Conservation (phyloP, 805 yeast species). For the Lipomyces yamadae region DNA sequence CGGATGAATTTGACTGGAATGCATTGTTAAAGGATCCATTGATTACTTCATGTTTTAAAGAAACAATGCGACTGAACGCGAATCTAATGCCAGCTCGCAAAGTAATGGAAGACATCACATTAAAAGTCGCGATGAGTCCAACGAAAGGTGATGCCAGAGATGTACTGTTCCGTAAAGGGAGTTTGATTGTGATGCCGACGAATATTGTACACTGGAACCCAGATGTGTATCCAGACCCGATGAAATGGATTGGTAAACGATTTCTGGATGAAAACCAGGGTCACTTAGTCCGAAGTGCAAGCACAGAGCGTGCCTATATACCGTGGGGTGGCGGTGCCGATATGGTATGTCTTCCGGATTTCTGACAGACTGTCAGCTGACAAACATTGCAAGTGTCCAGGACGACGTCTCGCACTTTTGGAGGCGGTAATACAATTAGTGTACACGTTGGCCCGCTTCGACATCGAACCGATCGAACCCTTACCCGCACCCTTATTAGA, state of each 20-base stretch:
- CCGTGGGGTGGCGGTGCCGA: slow-evolving; percentile 35
- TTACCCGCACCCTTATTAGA: slow-evolving; percentile 1
- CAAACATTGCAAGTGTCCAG: slow-evolving; percentile 26
- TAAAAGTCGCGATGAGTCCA: slow-evolving; percentile 14
- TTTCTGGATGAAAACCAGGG: slow-evolving; percentile 26
- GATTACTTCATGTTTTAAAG: slow-evolving; percentile 30
- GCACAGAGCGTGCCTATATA: slow-evolving; percentile 16
- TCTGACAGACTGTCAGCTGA: background rate
- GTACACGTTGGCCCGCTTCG: slow-evolving; percentile 17
- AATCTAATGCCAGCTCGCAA: slow-evolving; percentile 18
- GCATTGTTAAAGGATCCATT: slow-evolving; percentile 18
- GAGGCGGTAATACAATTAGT: slow-evolving; percentile 24
- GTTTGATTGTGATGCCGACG: slow-evolving; percentile 13
- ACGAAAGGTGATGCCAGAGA: slow-evolving; percentile 1
- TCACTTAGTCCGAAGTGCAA: slow-evolving; percentile 9
- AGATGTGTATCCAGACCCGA: slow-evolving; percentile 33
- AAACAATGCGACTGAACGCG: slow-evolving; percentile 26
- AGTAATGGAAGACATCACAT: slow-evolving; percentile 19
- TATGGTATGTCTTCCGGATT: slow-evolving; percentile 12
- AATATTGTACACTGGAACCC: slow-evolving; percentile 31
- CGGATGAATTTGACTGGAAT: slow-evolving; percentile 25
- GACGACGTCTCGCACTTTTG: slow-evolving; percentile 18
- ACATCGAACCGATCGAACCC: slow-evolving; percentile 17
- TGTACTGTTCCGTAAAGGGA: background rate
- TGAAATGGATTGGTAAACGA: slow-evolving; percentile 26